Evolutionary conservation across 2,329 filamentous ascomycete species (phyloP), one percentile per base, ranked within the genome.

Genomic region (Thelonectria discophora): DNA sequence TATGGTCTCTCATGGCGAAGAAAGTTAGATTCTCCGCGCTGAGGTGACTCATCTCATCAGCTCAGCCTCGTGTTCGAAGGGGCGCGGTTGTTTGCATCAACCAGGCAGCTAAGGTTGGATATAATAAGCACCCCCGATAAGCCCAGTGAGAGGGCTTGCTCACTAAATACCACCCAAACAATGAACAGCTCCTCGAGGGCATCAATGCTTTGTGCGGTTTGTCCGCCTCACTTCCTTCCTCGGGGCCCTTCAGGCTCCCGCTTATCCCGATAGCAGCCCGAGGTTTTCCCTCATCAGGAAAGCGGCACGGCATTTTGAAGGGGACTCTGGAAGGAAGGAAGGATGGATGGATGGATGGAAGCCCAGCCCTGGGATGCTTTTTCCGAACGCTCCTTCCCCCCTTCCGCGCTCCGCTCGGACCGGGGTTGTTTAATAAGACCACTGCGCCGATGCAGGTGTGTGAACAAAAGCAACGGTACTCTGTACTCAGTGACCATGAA

Each of bases 261-360:
- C 47, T 40, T 15, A 30, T 34, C 52, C 58, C 46, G 58, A 55
- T 11, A 24, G 20, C 39, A 51, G 20, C 42, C 58, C 58, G 47
- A 52, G 58, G 52, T 42, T 52, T 46, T 24, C 52, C 47, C 49
- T 27, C 47, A 40, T 47, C 37, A 47, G 52, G 47, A 34, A 52
- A 60, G 17, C n/a, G 47, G 51, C 30, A 39, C 30, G 52, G 48
- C 52, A 52, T 45, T 48, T n/a, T 46, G 54, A 53, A 58, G 37
- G 55, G 21, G 21, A 45, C 32, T 48, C 42, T 54, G 56, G 51
- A 42, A 62, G 50, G 49, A 62, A 47, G 47, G 32, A 60, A 46
- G 32, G 30, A 60, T 46, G 49, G 48, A 48, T 32, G 15, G 24
- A 20, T 30, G 54, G 21, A 56, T 32, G 17, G 55, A 52, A n/a